Evolutionary conservation across 1,284 basidiomycete species (phyloP).

Genomic region (Coriolopsis trogii): DNA sequence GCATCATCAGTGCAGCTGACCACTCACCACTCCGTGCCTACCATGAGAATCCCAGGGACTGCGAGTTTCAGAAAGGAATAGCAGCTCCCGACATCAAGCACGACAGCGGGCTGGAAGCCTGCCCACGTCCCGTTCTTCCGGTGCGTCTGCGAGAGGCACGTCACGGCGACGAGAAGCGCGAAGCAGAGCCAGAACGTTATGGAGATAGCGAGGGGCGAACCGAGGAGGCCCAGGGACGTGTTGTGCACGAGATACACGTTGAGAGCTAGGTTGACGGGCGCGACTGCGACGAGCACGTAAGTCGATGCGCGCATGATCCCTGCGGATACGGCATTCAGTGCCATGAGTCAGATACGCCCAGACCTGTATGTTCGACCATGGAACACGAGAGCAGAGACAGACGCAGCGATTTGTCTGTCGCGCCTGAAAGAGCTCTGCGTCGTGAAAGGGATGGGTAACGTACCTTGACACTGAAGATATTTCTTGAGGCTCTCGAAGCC

Average conservation of each 20-base stretch:
- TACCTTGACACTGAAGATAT: conserved; percentile 79
- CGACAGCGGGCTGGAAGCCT: conserved; percentile 49
- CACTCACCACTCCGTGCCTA: conserved; percentile 75
- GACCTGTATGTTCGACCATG: too few species aligned
- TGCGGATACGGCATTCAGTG: conserved; percentile 33
- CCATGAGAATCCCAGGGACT: conserved; percentile 75
- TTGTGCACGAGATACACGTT: conserved; percentile 64
- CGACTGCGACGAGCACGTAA: conserved; percentile 56
- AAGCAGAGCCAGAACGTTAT: conserved; percentile 75
- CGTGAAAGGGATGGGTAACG: conserved; percentile 18
- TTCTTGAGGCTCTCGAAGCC: conserved; percentile 79
- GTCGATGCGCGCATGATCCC: conserved; percentile 79
- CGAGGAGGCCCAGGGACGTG: conserved; percentile 61
- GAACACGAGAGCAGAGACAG: not conserved
- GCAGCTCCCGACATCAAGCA: conserved; percentile 54
- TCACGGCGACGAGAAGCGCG: conserved; percentile 50
- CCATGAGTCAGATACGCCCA: not conserved
- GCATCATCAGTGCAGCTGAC: not conserved
- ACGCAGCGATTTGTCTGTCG: not conserved
- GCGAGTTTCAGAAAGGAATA: conserved; percentile 62
- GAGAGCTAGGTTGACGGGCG: conserved; percentile 64
- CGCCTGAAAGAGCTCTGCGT: not conserved
- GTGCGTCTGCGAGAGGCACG: conserved; percentile 54
- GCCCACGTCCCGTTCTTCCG: conserved; percentile 65
- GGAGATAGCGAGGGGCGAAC: conserved; percentile 67